A percentile compares a stretch with the other conserved stretches of the same genome.
Conservation (phyloP, 1,139 yeast species). For the Candida sp. region DNA sequence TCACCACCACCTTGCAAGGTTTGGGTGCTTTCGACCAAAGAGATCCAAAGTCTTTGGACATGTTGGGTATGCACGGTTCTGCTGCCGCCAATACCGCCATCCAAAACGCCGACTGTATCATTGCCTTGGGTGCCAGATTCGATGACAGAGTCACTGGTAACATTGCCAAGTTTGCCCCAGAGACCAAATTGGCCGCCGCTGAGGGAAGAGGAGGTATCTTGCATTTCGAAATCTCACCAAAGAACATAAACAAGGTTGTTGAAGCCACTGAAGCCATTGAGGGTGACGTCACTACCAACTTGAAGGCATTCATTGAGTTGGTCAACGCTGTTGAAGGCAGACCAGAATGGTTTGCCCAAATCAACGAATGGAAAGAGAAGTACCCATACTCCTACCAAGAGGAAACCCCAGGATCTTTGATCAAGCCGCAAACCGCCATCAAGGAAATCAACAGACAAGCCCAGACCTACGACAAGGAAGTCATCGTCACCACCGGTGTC, state of each 20-base stretch:
- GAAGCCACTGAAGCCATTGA: constrained; percentile 97
- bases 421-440: constrained; percentile 94
- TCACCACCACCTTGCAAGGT: constrained; percentile 93
- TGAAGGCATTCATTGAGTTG: constrained; percentile 73
- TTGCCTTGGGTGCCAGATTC: constrained; percentile 96
- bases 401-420: constrained; percentile 78
- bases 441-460: constrained; percentile 79
- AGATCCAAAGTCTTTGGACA: constrained; percentile 89
- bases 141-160: constrained; percentile 98
- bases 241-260: constrained; percentile 96
- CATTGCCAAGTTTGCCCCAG: constrained; percentile 90
- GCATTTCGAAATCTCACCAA: constrained; percentile 95
- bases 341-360: constrained; percentile 76
- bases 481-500: constrained; percentile 95
- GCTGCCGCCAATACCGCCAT: constrained; percentile 96
- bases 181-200: constrained; percentile 84
- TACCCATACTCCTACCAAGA: constrained; percentile 83
- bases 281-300: constrained; percentile 89
- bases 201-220: constrained; percentile 95
- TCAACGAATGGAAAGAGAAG: constrained; percentile 82
- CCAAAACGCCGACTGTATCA: constrained; percentile 90
- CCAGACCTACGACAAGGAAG: constrained; percentile 67
- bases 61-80: constrained; percentile 98
- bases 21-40: constrained; percentile 94
- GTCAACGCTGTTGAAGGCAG: constrained; percentile 65